phyloP scores from a whole-genome alignment of 371 early-diverging fungal genomes.

The Mortierella sp. region DNA sequence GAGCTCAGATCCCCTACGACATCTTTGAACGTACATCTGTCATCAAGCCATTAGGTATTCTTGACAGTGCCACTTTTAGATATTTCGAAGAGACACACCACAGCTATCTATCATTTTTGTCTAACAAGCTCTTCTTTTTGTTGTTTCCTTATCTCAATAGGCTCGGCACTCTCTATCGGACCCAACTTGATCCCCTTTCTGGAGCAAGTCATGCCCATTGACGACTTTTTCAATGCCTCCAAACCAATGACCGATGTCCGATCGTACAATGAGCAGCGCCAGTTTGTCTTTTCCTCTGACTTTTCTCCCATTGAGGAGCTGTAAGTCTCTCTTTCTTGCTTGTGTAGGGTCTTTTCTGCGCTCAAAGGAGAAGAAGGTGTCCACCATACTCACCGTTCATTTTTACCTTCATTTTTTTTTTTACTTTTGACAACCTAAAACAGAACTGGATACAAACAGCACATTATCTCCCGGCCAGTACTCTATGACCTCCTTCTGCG shows the following conservation, averaged over 20 bases:
- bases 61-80: neutral
- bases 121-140: neutral
- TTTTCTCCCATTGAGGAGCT: constrained; percentile 8
- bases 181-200: constrained; percentile 8
- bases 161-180: neutral
- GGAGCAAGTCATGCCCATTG: neutral
- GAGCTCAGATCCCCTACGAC: constrained; percentile 2
- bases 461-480: neutral
- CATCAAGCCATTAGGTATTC: constrained; percentile 12
- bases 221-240: neutral
- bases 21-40: neutral
- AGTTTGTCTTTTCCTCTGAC: neutral
- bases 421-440: neutral
- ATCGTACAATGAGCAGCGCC: neutral
- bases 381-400: neutral
- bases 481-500: constrained; percentile 6
- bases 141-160: neutral
- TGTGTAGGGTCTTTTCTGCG: neutral
- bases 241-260: constrained; percentile 1
- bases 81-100: neutral
- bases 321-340: neutral
- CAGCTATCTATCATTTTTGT: too few relatives aligned
- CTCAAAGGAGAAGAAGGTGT: neutral
- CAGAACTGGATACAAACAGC: neutral
- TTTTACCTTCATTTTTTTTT: neutral